phyloP scores from a whole-genome alignment of 108 stramenopile genomes.

The Nitzschia palea region DNA sequence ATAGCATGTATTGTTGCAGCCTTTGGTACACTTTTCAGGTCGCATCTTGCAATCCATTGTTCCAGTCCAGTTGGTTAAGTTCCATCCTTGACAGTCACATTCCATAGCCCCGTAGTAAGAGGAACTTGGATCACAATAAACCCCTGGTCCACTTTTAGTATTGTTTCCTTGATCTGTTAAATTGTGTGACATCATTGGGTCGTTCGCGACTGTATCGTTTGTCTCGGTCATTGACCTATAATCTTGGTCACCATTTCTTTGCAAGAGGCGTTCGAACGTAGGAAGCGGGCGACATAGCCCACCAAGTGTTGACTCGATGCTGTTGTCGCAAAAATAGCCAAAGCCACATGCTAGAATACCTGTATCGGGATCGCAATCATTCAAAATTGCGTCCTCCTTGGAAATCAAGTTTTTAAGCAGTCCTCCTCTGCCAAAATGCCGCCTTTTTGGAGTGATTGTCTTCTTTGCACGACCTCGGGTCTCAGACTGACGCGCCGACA shows the following conservation, averaged over 20 bases:
- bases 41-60: background rate
- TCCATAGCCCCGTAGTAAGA: background rate
- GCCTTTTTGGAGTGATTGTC: background rate
- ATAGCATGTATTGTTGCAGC: constrained; percentile 3
- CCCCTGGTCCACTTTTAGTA: background rate
- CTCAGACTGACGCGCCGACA: too few relatives aligned
- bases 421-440: background rate
- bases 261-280: background rate
- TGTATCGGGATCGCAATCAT: constrained; percentile 20
- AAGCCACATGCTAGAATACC: constrained; percentile 16
- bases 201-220: too few relatives aligned
- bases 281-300: background rate
- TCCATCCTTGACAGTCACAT: constrained; percentile 2
- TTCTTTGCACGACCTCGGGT: background rate
- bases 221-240: background rate
- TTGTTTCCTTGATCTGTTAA: too few relatives aligned
- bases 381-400: background rate
- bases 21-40: background rate
- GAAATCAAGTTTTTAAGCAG: background rate
- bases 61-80: background rate
- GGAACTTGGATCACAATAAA: constrained; percentile 3
- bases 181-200: too few relatives aligned
- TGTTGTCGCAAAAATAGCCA: constrained; percentile 3
- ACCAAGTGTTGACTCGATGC: constrained; percentile 7
- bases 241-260: background rate